Evolutionary conservation across 179 eudicot genomes (phyloP).

Genomic region (Sideroxylon spinosum): DNA sequence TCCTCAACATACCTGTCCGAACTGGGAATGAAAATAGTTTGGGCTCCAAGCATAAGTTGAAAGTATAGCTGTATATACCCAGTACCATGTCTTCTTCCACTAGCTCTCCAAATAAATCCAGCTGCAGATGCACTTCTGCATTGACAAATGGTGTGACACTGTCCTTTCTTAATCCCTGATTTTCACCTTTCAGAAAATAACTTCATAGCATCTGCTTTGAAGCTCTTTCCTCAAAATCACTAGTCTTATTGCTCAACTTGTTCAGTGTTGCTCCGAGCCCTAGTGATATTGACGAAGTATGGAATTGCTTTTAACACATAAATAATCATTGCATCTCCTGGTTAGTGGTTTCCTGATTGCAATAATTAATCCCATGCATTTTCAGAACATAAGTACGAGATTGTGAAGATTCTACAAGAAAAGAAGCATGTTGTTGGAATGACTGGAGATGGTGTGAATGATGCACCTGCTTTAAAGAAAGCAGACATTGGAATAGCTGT

Average conservation of each 20-base stretch:
- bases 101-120: no score
- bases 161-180: not conserved
- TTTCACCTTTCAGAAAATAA: not conserved
- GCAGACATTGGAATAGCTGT: constrained; percentile 83
- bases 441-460: constrained; percentile 91
- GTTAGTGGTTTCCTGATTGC: constrained; percentile 3
- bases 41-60: no score
- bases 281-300: not conserved
- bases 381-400: constrained; percentile 74
- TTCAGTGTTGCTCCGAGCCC: no score
- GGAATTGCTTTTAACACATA: not conserved
- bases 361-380: constrained; percentile 7
- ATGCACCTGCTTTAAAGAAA: constrained; percentile 79
- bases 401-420: constrained; percentile 68
- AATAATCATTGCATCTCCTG: not conserved
- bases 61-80: no score
- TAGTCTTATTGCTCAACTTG: not conserved
- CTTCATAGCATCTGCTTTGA: not conserved
- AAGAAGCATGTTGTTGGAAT: constrained; percentile 73
- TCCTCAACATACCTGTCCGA: no score
- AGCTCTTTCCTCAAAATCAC: not conserved
- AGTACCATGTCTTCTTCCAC: no score
- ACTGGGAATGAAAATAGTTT: not conserved
- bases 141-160: not conserved
- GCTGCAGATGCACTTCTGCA: no score